Conservation (phyloP, 495 filamentous ascomycete species). For the Penicillium lagena region DNA sequence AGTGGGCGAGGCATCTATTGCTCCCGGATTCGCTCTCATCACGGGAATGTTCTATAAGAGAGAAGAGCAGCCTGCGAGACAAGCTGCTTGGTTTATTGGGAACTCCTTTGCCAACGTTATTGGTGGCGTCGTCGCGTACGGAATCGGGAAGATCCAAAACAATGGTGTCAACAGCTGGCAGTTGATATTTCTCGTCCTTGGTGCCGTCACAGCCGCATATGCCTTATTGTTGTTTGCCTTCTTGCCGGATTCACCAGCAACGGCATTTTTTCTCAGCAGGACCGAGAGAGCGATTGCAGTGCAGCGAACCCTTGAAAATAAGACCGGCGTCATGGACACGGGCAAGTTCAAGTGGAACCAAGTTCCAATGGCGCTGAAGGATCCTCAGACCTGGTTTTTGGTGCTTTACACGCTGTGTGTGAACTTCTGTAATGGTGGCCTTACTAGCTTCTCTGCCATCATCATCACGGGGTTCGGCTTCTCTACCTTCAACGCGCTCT, state of each 20-base stretch:
- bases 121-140: constrained; percentile 38
- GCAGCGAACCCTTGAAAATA: constrained; percentile 52
- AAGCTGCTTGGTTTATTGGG: constrained; percentile 46
- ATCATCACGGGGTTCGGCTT: constrained; percentile 37
- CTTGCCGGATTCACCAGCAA: constrained; percentile 45
- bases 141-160: constrained; percentile 30
- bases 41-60: constrained; percentile 51
- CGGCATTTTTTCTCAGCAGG: constrained; percentile 33
- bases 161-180: constrained; percentile 21
- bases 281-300: constrained; percentile 46
- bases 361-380: constrained; percentile 39
- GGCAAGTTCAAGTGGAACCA: constrained; percentile 54
- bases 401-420: constrained; percentile 32
- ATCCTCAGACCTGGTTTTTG: constrained; percentile 46
- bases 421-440: constrained; percentile 39
- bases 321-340: constrained; percentile 50
- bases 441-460: constrained; percentile 38
- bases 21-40: constrained; percentile 53
- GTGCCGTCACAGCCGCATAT: constrained; percentile 28
- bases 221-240: constrained; percentile 29
- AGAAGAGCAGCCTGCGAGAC: constrained; percentile 47
- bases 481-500: constrained; percentile 26
- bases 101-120: constrained; percentile 45
- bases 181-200: constrained; percentile 34
- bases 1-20: constrained; percentile 48